A percentile compares a stretch with the other conserved stretches of the same genome.
These are phyloP conservation scores for Paracoccidioides lutzii DNA, from an alignment of 2,329 filamentous ascomycete genomes.

Conservation along the genomic window DNA sequence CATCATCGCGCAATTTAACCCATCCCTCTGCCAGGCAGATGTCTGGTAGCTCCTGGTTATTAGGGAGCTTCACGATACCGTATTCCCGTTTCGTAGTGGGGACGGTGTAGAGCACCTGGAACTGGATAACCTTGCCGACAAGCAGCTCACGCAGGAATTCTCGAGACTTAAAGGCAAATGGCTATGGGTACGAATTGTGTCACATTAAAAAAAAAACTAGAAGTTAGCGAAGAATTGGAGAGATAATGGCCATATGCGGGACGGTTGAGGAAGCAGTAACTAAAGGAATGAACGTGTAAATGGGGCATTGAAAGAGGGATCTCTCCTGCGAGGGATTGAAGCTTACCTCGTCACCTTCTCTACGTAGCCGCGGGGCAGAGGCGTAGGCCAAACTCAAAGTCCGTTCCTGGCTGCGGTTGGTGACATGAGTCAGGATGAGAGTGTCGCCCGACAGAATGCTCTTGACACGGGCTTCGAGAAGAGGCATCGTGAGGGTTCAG, in stretches of 20 bases:
- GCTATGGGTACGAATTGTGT: conserved; percentile 37
- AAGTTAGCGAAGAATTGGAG: neutral
- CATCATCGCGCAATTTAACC: conserved; percentile 88
- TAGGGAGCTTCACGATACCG: conserved; percentile 59
- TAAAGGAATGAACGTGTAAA: no score
- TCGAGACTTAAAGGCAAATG: conserved; percentile 84
- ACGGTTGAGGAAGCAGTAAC: no score
- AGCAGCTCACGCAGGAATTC: conserved; percentile 76
- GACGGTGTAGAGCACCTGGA: conserved; percentile 75
- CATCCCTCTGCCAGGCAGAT: conserved; percentile 76
- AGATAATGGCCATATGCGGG: no score
- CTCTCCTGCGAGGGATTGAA: no score
- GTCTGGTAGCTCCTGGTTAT: conserved; percentile 57
- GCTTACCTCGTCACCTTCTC: conserved; percentile 70
- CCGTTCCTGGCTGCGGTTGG: conserved; percentile 71
- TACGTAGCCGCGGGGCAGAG: conserved; percentile 69
- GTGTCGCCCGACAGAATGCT: conserved; percentile 90
- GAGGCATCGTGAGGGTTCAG: conserved; percentile 20
- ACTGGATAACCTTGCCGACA: conserved; percentile 78
- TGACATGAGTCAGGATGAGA: conserved; percentile 66
- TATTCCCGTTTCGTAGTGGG: conserved; percentile 75
- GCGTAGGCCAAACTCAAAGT: conserved; percentile 86
- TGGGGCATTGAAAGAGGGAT: no score
- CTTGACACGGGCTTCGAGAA: conserved; percentile 63
- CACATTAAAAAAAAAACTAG: neutral